phyloP scores from a whole-genome alignment of 495 filamentous ascomycete genomes.

The Lindgomyces ingoldianus region DNA sequence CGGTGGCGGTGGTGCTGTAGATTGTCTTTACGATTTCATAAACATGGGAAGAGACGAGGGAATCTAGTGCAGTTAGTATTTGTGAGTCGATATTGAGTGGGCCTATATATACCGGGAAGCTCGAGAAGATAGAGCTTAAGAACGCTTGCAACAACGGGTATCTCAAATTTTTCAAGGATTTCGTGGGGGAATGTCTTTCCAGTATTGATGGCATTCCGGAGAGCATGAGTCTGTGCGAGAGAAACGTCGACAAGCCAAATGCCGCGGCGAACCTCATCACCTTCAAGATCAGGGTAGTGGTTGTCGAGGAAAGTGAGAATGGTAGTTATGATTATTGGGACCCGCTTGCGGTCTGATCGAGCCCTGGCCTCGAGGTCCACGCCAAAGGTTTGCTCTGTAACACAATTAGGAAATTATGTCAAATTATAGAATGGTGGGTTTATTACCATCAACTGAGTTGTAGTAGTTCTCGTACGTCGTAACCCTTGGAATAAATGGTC shows the following conservation, averaged over 20 bases:
- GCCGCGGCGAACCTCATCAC: constrained; percentile 86
- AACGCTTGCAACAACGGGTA: constrained; percentile 88
- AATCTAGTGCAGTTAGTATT: constrained; percentile 60
- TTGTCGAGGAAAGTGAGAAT: constrained; percentile 93
- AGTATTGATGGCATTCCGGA: constrained; percentile 81
- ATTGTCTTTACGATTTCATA: constrained; percentile 99
- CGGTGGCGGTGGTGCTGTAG: constrained; percentile 80
- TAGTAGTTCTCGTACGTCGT: constrained; percentile 98
- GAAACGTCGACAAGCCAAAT: constrained; percentile 96
- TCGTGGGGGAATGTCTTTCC: constrained; percentile 79
- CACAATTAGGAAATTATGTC: constrained; percentile 33
- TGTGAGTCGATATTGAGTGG: background rate
- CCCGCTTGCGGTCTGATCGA: constrained; percentile 89
- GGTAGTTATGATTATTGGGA: constrained; percentile 88
- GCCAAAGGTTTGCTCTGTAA: constrained; percentile 87
- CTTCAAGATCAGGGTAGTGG: constrained; percentile 95
- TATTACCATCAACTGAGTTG: constrained; percentile 80
- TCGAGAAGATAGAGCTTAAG: constrained; percentile 96
- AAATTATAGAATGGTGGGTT: background rate
- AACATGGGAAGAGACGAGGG: constrained; percentile 94
- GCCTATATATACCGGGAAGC: constrained; percentile 71
- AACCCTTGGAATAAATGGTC: constrained; percentile 87
- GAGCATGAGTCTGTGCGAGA: constrained; percentile 77
- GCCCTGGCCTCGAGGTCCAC: constrained; percentile 95
- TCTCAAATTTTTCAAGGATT: constrained; percentile 79